Conservation (phyloP, 495 filamentous ascomycete species). For the Aspergillus carlsbadensis region DNA sequence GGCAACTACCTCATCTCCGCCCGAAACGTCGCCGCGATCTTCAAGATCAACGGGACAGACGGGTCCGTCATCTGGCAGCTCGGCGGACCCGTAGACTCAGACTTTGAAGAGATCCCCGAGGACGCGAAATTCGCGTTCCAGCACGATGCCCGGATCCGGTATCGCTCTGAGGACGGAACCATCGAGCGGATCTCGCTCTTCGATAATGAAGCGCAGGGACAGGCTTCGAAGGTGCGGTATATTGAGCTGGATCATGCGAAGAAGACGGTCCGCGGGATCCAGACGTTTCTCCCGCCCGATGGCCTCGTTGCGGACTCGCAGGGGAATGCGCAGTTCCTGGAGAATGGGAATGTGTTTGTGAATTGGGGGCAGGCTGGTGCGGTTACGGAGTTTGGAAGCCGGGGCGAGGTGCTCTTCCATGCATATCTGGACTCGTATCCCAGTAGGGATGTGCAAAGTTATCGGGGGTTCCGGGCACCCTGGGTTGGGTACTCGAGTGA, state of each 20-base stretch:
- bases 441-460: slow-evolving; percentile 14
- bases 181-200: slow-evolving; percentile 24
- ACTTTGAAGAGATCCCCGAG: slow-evolving; percentile 32
- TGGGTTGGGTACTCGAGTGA: slow-evolving; percentile 22
- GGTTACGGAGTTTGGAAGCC: slow-evolving; percentile 39
- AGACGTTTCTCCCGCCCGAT: slow-evolving; percentile 21
- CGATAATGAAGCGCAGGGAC: slow-evolving; percentile 24
- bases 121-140: slow-evolving; percentile 28
- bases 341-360: slow-evolving; percentile 36
- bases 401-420: slow-evolving; percentile 15
- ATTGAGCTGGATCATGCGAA: slow-evolving; percentile 23
- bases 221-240: slow-evolving; percentile 12
- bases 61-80: slow-evolving; percentile 23
- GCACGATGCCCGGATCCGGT: slow-evolving; percentile 28
- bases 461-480: slow-evolving; percentile 16
- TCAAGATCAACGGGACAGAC: slow-evolving; percentile 28
- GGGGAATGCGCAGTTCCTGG: slow-evolving; percentile 34
- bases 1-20: slow-evolving; percentile 33
- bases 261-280: slow-evolving; percentile 4
- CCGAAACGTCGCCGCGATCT: slow-evolving; percentile 32
- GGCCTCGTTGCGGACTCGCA: slow-evolving; percentile 32
- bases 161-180: slow-evolving; percentile 15
- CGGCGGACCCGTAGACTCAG: neutral
- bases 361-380: slow-evolving; percentile 42
- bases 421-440: slow-evolving; percentile 2